phyloP scores from a whole-genome alignment of 2,329 filamentous ascomycete species.

The Xylariaceae sp. region DNA sequence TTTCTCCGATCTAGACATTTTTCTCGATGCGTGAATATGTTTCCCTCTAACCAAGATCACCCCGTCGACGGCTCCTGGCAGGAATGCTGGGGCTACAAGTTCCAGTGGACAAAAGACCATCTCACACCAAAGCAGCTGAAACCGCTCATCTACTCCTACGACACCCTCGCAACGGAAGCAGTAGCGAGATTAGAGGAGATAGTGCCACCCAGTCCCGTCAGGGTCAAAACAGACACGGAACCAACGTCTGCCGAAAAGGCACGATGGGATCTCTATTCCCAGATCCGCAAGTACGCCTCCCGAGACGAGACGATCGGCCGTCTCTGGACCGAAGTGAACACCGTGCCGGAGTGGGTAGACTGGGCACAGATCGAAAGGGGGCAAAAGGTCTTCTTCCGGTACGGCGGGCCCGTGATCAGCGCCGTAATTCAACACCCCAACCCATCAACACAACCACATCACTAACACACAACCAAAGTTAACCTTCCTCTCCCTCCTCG shows the following conservation, averaged over 20 bases:
- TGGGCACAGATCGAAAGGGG: conserved; percentile 70
- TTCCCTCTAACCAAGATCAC: not conserved
- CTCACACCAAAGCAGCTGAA: conserved; percentile 53
- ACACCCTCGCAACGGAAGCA: conserved; percentile 61
- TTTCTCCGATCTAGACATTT: not conserved
- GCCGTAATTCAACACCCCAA: conserved; percentile 37
- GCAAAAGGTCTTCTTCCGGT: conserved; percentile 73
- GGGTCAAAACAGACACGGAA: conserved; percentile 24
- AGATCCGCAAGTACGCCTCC: conserved; percentile 54
- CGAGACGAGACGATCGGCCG: conserved; percentile 49
- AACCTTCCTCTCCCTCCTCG: conserved; percentile 57
- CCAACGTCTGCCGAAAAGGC: conserved; percentile 30
- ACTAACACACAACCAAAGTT: conserved; percentile 18
- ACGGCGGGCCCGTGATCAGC: conserved; percentile 61
- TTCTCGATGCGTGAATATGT: conserved; percentile 8
- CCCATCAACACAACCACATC: not conserved
- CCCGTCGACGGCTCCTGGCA: conserved; percentile 19
- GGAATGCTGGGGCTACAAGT: conserved; percentile 57
- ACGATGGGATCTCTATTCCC: conserved; percentile 55
- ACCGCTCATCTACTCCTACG: conserved; percentile 61
- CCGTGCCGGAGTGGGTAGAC: conserved; percentile 68
- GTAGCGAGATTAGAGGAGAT: conserved; percentile 59
- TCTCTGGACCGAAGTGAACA: conserved; percentile 63
- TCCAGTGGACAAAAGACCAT: conserved; percentile 64
- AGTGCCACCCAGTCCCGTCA: conserved; percentile 36